phyloP scores from a whole-genome alignment of 139 green algal species.

The Tetratostichococcus sp. region DNA sequence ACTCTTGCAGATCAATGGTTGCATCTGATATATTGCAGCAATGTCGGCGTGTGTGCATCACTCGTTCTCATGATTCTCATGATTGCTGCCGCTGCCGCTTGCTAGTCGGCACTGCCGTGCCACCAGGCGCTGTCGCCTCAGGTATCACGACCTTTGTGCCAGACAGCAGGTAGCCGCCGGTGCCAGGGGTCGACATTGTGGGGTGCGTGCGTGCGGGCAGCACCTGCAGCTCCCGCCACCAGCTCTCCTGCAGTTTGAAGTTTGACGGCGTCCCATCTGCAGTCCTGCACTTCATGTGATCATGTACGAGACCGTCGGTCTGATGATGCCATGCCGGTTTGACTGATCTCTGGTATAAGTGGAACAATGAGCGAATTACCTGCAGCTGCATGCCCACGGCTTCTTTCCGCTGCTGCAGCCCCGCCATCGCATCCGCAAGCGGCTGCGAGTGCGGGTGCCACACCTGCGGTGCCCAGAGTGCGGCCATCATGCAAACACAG shows the following conservation, averaged over 20 bases:
- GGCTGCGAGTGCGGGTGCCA: constrained; percentile 39
- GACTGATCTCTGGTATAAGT: constrained; percentile 31
- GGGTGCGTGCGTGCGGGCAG: constrained; percentile 78
- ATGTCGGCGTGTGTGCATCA: too few species aligned
- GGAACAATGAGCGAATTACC: too few species aligned
- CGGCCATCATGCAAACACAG: too few species aligned
- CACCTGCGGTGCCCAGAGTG: constrained; percentile 1
- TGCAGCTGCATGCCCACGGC: constrained; percentile 29
- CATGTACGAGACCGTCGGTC: too few species aligned
- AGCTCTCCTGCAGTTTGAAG: constrained; percentile 68
- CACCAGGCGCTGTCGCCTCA: neutral
- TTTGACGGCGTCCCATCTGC: too few species aligned
- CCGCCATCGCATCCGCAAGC: constrained; percentile 56
- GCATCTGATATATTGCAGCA: too few species aligned
- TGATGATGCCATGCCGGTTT: too few species aligned
- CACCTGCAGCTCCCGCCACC: constrained; percentile 73
- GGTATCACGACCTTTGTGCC: constrained; percentile 41
- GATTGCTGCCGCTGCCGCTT: neutral
- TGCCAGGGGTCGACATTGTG: constrained; percentile 68
- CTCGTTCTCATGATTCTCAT: too few species aligned
- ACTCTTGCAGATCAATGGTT: too few species aligned
- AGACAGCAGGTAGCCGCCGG: constrained; percentile 77
- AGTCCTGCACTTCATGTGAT: too few species aligned
- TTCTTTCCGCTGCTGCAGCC: constrained; percentile 16
- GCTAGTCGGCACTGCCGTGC: neutral